Conservation (phyloP, 1,139 yeast genomes). For the Eremothecium cymbalariae region DNA sequence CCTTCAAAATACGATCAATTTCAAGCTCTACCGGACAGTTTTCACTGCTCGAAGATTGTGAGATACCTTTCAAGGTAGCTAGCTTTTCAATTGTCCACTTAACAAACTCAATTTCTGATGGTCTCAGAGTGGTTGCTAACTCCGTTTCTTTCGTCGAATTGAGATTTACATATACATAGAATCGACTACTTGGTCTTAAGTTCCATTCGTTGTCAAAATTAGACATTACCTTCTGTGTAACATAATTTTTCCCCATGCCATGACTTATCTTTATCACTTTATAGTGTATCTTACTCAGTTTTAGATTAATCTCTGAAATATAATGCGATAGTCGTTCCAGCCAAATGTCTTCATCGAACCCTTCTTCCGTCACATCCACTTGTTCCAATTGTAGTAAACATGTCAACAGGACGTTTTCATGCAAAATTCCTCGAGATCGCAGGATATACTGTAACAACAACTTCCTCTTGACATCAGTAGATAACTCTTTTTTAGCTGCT, state of each 20-base stretch:
- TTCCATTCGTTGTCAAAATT: constrained; percentile 1
- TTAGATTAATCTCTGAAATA: constrained; percentile 20
- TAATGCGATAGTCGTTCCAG: constrained; percentile 12
- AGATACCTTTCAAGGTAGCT: constrained; percentile 4
- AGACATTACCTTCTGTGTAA: constrained; percentile 8
- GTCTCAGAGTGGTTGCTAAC: constrained; percentile 24
- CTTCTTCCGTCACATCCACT: constrained; percentile 4
- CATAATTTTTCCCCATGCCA: constrained; percentile 21
- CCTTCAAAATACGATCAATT: constrained; percentile 14
- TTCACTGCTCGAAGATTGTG: background rate
- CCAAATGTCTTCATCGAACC: constrained; percentile 12
- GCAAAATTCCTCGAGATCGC: constrained; percentile 23
- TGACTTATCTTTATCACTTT: constrained; percentile 20
- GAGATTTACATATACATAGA: constrained; percentile 24
- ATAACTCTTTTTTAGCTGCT: background rate
- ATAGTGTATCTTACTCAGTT: constrained; percentile 19
- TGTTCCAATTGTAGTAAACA: constrained; percentile 16
- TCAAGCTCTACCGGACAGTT: constrained; percentile 11
- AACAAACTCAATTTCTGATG: constrained; percentile 24
- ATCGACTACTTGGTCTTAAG: constrained; percentile 15
- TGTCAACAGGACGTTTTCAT: constrained; percentile 20
- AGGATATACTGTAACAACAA: constrained; percentile 24
- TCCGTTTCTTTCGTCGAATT: constrained; percentile 22
- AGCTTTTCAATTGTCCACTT: constrained; percentile 22
- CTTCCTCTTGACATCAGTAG: constrained; percentile 5